Base-by-base conservation (phyloP, 768 basidiomycete species). In the Lentinula sp. region DNA sequence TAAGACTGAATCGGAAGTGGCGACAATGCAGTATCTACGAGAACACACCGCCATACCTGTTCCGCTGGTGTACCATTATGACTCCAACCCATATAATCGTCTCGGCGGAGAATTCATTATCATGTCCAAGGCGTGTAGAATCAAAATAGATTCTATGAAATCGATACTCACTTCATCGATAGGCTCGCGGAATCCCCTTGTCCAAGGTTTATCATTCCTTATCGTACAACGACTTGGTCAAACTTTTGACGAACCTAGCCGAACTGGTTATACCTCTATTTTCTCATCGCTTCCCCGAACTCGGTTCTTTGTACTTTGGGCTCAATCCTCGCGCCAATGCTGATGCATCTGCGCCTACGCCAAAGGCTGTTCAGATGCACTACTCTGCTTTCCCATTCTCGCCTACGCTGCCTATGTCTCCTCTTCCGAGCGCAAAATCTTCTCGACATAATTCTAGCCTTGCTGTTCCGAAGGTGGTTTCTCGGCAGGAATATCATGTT, bases 1-100 rank as follows among this genome's bases (percentile, higher is more conserved):
- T 65, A 94, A 94, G 75, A 92, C 89, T 3, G 87, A 90, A 70
- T 93, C 91, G 0, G 92, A 94, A 69, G 88, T 92, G 7, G 91
- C 91, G 3, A 94, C 91, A 0, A 86, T 93, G 76, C 80, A 81
- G n/a, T 93, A 87, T 69, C 79, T 94, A 31, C 85, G 88, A 54
- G 78, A 86, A 65, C 79, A 83, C 64, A 89, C 89, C 4, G 73
- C 75, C 59, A 77, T 93, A 21, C 91, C 91, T 1, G 87, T 93
- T 16, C 91, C 92, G 0, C 78, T 74, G 34, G 83, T 94, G 4
- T 89, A 88, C 63, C 82, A 84, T 70, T 87, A 89, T 70, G 90
- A 93, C 66, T 80, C 91, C 0, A 92, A 92, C 67, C 91, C 91
- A 8, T 90, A 84, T 70, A 93, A 94, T 69, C 84, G 88, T 11